Evolutionary conservation across 371 early-diverging fungal species (phyloP).

Genomic region (Mortierella sp.): DNA sequence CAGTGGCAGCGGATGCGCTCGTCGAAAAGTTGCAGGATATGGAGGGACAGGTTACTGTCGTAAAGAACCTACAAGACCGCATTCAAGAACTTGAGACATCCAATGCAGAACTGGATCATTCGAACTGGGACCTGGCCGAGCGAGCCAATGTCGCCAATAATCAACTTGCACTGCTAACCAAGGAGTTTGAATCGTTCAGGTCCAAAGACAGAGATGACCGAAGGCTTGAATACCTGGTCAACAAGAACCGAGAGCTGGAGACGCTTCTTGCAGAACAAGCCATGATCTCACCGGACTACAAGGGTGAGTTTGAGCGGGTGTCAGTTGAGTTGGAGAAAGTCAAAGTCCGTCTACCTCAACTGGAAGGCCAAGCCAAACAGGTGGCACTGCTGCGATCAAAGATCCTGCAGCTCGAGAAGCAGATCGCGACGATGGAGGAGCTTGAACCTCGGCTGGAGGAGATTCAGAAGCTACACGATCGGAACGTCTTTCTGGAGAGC

Average conservation of each 20-base stretch:
- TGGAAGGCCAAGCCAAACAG: constrained; percentile 51
- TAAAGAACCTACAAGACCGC: constrained; percentile 41
- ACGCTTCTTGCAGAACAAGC: constrained; percentile 25
- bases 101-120: constrained; percentile 49
- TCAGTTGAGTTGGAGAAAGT: constrained; percentile 44
- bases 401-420: constrained; percentile 45
- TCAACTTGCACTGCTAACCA: constrained; percentile 39
- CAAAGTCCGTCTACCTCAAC: constrained; percentile 38
- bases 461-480: constrained; percentile 39
- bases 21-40: constrained; percentile 45
- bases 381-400: constrained; percentile 38
- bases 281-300: constrained; percentile 40
- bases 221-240: constrained; percentile 26
- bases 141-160: constrained; percentile 46
- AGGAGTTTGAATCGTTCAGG: constrained; percentile 47
- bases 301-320: constrained; percentile 48
- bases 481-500: constrained; percentile 43
- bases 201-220: constrained; percentile 54
- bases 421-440: constrained; percentile 52
- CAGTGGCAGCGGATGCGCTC: constrained; percentile 37
- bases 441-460: constrained; percentile 41
- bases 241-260: constrained; percentile 43
- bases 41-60: constrained; percentile 39
- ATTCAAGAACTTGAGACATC: constrained; percentile 49
- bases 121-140: constrained; percentile 49